Evolutionary conservation across 371 early-diverging fungal genomes (phyloP), one percentile per base, ranked within the genome.

Genomic region (Mycotypha africana): DNA sequence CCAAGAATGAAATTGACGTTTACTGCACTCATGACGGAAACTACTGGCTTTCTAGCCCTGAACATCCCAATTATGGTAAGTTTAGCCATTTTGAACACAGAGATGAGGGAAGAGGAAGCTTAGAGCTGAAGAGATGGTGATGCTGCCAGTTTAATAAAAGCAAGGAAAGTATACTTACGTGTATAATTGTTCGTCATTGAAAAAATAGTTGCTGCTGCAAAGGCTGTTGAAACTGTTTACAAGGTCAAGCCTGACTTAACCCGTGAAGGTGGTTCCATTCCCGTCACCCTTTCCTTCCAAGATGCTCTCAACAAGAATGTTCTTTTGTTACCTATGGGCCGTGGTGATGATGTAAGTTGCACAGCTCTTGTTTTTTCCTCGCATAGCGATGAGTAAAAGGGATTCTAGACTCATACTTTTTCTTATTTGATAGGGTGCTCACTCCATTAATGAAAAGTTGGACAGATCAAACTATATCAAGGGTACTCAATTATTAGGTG

Each of bases 261-360:
- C 19, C 87, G 98, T 60, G 98, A 97, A 79, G 98, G 95, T 51
- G 94, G 97, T 8, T 91, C 91, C 31, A 97, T 97, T 56, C 98
- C 98, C n/a, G 94, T 97, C 17, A 96, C 97, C 10, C 76, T 97
- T 49, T 92, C 93, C 17, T 96, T 97, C 83, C 92, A 95, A 79
- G 93, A 95, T 58, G 89, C 89, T 23, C 76, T 97, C 21, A 68
- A 88, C 45, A 88, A 88, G 79, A 92, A 86, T 60, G 93, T 95
- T 17, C 65, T 95, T 46, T 76, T 95, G 54, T 74, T 95, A 57
- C 95, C 94, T 26, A 92, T 94, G 93, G 95, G 95, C 38, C 79
- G 81, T 54, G 81, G 75, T 56, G 92, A 91, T 70, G 92, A 93
- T 59, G 74, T 74, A 60, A 65, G 74, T 61, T n/a, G n/a, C n/a